Evolutionary conservation across 495 filamentous ascomycete genomes (phyloP), one percentile per base, ranked within the genome.

Genomic region (Daldinia vernicosa): DNA sequence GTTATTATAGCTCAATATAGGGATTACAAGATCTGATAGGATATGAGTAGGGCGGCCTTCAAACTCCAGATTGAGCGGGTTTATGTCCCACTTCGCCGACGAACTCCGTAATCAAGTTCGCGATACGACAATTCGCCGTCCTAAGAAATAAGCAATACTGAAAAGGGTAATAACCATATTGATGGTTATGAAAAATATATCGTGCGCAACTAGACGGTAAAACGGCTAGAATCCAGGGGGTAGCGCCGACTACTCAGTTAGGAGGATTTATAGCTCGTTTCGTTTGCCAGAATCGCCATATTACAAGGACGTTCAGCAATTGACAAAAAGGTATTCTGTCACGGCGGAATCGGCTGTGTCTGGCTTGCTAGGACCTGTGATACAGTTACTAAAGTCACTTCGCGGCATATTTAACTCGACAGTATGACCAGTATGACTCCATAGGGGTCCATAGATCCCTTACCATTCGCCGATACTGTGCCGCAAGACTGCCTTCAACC

Each of bases 51-150:
- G 70, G 32, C 14, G 59, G 0, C 66, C 65, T 37, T 32, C 24
- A 0, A 54, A 40, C 24, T 28, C 63, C 4, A 54, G 60, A 27
- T 35, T 64, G 7, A 24, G 56, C 6, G 53, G 52, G 7, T 83
- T 83, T 56, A 27, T 83, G 8, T 75, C 47, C 8, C 74, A 79
- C 39, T 83, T 83, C 33, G 6, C 74, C 55, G 74, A 81, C 0
- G 80, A 83, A 64, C 53, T 83, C 2, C 69, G 68, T 26, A 83
- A 81, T 45, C 80, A 83, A 39, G 58, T 63, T 12, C 75, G 77
- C 43, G 80, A 78, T 14, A 77, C 74, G 8, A 77, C 77, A 32
- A 78, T 63, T 12, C 61, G 78, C 17, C 57, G 56, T 27, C 62
- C 74, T 17, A 74, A 68, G 51, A 76, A 74, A 53, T 74, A 67